These are phyloP conservation scores for Arthrobotrys sphaeroides DNA, from an alignment of 2,329 filamentous ascomycete genomes.

Conservation along the genomic window DNA sequence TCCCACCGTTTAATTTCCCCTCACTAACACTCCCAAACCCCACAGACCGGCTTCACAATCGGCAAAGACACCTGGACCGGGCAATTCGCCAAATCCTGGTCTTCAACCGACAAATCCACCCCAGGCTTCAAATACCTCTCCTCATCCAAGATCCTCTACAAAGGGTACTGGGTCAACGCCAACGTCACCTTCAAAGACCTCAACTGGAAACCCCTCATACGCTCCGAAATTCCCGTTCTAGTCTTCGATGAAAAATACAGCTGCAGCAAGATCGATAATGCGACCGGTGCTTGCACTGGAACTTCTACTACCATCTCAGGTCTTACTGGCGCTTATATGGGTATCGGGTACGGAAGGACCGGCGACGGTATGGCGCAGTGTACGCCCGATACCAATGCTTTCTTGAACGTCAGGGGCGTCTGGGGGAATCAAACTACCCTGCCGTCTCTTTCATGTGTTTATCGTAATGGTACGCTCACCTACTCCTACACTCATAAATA, in stretches of 20 bases:
- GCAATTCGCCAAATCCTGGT: slow-evolving; percentile 20
- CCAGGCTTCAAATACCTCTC: slow-evolving; percentile 36
- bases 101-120: not conserved
- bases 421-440: slow-evolving; percentile 9
- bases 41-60: slow-evolving; percentile 36
- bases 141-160: slow-evolving; percentile 34
- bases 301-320: not conserved
- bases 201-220: not conserved
- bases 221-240: slow-evolving; percentile 14
- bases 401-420: slow-evolving; percentile 16
- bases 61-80: slow-evolving; percentile 17
- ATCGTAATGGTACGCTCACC: slow-evolving; percentile 24
- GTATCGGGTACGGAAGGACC: slow-evolving; percentile 32
- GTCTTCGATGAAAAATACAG: slow-evolving; percentile 16
- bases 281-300: slow-evolving; percentile 6
- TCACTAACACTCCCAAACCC: not conserved
- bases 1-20: not conserved
- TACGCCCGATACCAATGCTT: slow-evolving; percentile 20
- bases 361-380: slow-evolving; percentile 13
- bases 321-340: slow-evolving; percentile 7
- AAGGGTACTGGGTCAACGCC: slow-evolving; percentile 35
- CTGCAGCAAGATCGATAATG: slow-evolving; percentile 8
- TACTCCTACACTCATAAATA: not conserved
- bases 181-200: slow-evolving; percentile 34
- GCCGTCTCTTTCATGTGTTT: slow-evolving; percentile 8